A percentile compares a stretch with the other conserved stretches of the same genome.
Conservation (phyloP, 192 early-diverging fungal genomes). For the Thamnidium elegans region DNA sequence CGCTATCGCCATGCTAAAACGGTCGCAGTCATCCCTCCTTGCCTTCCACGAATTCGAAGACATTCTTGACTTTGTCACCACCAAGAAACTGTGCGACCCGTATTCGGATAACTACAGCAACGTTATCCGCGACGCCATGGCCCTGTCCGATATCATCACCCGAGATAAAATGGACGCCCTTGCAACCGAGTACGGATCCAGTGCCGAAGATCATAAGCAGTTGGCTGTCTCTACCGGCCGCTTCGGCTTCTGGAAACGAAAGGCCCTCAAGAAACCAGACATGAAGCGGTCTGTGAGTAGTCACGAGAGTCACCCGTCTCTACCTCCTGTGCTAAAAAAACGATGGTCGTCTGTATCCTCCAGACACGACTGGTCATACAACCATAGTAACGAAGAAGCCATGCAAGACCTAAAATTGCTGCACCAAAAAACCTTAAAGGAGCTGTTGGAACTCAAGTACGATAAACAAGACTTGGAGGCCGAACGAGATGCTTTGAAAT, state of each 20-base stretch:
- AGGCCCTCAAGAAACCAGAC: conserved; percentile 6
- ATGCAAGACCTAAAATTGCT: neutral
- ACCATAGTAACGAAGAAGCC: neutral
- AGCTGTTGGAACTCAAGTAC: conserved; percentile 51
- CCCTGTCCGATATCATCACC: conserved; percentile 64
- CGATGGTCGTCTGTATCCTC: conserved; percentile 19
- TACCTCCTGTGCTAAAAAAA: conserved; percentile 12
- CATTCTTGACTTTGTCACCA: conserved; percentile 69
- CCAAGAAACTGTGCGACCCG: conserved; percentile 71
- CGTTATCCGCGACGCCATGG: conserved; percentile 78
- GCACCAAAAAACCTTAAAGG: neutral
- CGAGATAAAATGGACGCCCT: conserved; percentile 68
- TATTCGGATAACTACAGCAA: conserved; percentile 59
- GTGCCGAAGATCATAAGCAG: conserved; percentile 1
- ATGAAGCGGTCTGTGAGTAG: conserved; percentile 9
- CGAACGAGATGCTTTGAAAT: conserved; percentile 56
- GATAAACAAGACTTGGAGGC: conserved; percentile 44
- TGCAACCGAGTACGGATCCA: conserved; percentile 66
- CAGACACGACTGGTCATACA: neutral
- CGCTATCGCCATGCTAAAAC: conserved; percentile 82
- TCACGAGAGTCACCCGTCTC: neutral
- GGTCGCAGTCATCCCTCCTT: conserved; percentile 55
- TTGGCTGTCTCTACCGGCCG: conserved; percentile 42
- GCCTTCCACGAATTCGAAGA: conserved; percentile 66
- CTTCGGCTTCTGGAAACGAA: conserved; percentile 28